A percentile compares a stretch with the other conserved stretches of the same genome.
Conservation (phyloP, 108 stramenopile species). For the Discostella pseudostelligera region DNA sequence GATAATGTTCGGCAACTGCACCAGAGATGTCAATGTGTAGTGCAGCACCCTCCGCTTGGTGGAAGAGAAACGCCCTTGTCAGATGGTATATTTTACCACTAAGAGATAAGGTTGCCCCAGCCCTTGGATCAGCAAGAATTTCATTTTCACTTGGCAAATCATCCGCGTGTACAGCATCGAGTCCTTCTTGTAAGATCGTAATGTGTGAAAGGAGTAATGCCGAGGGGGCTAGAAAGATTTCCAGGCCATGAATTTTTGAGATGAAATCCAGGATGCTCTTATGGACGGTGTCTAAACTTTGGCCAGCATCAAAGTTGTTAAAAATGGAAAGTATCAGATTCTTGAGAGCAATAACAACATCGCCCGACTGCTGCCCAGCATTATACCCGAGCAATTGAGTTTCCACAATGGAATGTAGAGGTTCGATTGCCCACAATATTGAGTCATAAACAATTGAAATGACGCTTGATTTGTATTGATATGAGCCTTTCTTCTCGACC, state of each 20-base stretch:
- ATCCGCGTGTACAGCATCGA: neutral
- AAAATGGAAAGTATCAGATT: neutral
- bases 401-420: slow-evolving; percentile 13
- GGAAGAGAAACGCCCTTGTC: slow-evolving; percentile 15
- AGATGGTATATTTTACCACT: neutral
- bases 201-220: neutral
- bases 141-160: neutral
- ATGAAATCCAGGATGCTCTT: slow-evolving; percentile 10
- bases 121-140: neutral
- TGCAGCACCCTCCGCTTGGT: neutral
- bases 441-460: neutral
- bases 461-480: neutral
- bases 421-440: slow-evolving; percentile 14
- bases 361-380: slow-evolving; percentile 13
- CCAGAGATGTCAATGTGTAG: neutral
- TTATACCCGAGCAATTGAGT: slow-evolving; percentile 1
- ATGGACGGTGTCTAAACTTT: neutral
- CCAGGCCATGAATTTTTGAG: neutral
- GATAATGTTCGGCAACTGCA: neutral
- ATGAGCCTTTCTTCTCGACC: neutral
- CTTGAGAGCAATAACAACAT: neutral
- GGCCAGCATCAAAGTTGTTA: slow-evolving; percentile 12
- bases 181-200: neutral
- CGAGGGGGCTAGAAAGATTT: neutral
- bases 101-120: neutral